Conservation (phyloP, 2,329 filamentous ascomycete species). For the Penicillium sp. region DNA sequence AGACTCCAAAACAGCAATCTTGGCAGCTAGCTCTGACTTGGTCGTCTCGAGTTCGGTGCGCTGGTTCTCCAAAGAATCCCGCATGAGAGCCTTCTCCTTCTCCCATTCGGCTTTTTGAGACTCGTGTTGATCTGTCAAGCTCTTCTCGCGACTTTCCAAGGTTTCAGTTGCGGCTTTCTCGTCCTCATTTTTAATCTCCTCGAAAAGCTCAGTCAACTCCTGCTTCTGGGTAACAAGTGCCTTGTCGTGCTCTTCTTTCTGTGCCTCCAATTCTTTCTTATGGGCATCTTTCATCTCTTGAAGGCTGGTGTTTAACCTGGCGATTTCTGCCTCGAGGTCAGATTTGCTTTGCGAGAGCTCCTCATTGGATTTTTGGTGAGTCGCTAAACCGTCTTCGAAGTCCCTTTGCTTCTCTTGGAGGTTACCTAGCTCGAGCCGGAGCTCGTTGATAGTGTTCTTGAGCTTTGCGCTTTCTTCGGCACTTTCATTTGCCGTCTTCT, state of each 20-base stretch:
- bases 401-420: constrained; percentile 55
- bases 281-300: constrained; percentile 47
- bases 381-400: constrained; percentile 47
- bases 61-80: constrained; percentile 36
- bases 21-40: constrained; percentile 30
- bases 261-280: constrained; percentile 35
- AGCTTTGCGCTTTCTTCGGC: constrained; percentile 47
- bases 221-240: constrained; percentile 45
- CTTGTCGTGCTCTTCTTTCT: constrained; percentile 33
- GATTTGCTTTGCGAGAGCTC: constrained; percentile 46
- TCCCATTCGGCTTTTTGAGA: constrained; percentile 36
- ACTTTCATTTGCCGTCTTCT: constrained; percentile 49
- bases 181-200: constrained; percentile 46
- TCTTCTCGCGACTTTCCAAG: constrained; percentile 40
- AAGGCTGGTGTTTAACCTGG: constrained; percentile 36
- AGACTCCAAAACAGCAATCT: constrained; percentile 34
- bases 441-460: constrained; percentile 46
- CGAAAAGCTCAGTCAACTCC: constrained; percentile 47
- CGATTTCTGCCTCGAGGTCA: constrained; percentile 44
- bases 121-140: constrained; percentile 43
- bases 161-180: constrained; percentile 39
- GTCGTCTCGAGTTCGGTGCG: constrained; percentile 36
- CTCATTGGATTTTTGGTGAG: constrained; percentile 45
- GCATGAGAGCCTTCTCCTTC: constrained; percentile 38
- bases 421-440: constrained; percentile 50